These are phyloP conservation scores for Tuber borchii DNA, from an alignment of 495 filamentous ascomycete genomes.

Conservation along the genomic window DNA sequence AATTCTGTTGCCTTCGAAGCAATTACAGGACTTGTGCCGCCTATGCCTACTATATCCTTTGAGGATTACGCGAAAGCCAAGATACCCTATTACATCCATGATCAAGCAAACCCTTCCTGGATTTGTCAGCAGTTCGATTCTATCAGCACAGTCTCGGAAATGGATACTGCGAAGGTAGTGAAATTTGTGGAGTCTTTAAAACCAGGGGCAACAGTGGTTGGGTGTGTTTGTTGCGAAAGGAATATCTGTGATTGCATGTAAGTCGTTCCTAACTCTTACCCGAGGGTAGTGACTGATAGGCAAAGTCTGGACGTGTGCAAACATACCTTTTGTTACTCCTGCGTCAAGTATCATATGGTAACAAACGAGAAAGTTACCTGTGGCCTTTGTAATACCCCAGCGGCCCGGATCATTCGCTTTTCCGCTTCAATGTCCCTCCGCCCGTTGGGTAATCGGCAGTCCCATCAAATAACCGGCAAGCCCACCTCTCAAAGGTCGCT, in stretches of 20 bases:
- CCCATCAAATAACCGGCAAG: neutral
- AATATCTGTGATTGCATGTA: conserved; percentile 19
- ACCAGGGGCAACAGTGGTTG: neutral
- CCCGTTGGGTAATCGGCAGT: neutral
- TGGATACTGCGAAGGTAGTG: neutral
- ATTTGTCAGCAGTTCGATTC: neutral
- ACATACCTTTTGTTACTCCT: neutral
- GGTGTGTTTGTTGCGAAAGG: conserved; percentile 1
- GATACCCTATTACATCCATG: conserved; percentile 44
- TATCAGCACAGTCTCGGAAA: conserved; percentile 14
- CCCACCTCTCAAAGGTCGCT: neutral
- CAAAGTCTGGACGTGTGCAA: neutral
- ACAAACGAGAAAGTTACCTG: neutral
- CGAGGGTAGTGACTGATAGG: neutral
- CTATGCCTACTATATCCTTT: conserved; percentile 43
- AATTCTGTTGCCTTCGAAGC: conserved; percentile 40
- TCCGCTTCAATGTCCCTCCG: neutral
- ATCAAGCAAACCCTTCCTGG: conserved; percentile 27
- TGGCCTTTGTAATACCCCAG: neutral
- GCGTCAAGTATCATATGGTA: neutral
- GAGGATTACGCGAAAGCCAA: conserved; percentile 40
- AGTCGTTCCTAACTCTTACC: neutral
- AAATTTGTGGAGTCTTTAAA: conserved; percentile 5
- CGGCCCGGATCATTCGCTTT: neutral
- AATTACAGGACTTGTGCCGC: conserved; percentile 42